Base-by-base conservation (phyloP, 108 stramenopile genomes). In the Ochromonas danica region DNA sequence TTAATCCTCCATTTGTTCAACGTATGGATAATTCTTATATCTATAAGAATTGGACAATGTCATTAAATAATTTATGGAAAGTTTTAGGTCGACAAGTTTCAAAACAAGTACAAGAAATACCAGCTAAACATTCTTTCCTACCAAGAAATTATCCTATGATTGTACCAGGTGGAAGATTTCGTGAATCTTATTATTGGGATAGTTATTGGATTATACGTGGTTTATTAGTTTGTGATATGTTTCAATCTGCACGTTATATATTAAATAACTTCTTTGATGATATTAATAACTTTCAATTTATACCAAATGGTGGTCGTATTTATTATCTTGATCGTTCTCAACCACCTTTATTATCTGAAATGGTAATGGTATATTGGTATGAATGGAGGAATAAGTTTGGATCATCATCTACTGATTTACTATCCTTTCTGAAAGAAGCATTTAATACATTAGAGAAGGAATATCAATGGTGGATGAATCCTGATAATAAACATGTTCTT, bases 111-210 rank as follows among this genome's bases (percentile, higher is more conserved):
- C 1, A 42, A 35, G n/a, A 6, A 43, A 0, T 39, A 1, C 71
- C 71, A n/a, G 57, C 0, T 28, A 6, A 0, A 40, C 1, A 27
- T 31, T 61, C 62, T 1, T 71, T 81, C 0, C 1, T 81, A 6
- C 36, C 40, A 3, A 14, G 25, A 35, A 14, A 10, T 17, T 22
- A 70, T 70, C 67, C 67, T 31, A 70, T 70, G 67, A 22, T 70
- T 70, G 71, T 79, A 1, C 78, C 82, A 10, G 82, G 82, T 17
- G 82, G 71, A 14, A 42, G 88, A 0, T 89, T 89, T 78, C 70
- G 87, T 14, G 88, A 89, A 80, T 35, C 36, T 3, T 89, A 89
- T 77, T 87, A 87, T 74, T 87, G 88, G 88, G 88, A 89, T 71
- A 74, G 82, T 17, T 89, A 70, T 70, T 89, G 88, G 88, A 87